Evolutionary conservation across 257 asterid genomes (phyloP).

Genomic region (Solanum chilense): DNA sequence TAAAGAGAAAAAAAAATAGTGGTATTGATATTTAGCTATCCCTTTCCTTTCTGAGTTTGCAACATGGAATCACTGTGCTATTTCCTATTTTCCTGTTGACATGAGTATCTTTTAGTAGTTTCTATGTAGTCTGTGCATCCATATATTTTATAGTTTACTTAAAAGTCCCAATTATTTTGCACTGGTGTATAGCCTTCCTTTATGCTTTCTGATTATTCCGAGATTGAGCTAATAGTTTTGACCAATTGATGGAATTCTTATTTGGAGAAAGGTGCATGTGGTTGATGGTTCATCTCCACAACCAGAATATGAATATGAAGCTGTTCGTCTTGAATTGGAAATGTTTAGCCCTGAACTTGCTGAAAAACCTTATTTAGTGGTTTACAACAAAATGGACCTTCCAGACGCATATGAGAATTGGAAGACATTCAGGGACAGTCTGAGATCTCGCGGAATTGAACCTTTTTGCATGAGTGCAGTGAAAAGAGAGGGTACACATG

Average conservation of each 20-base stretch:
- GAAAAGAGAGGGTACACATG: slow-evolving; percentile 70
- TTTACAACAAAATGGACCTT: slow-evolving; percentile 89
- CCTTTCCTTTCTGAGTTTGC: neutral
- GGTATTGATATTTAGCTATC: neutral
- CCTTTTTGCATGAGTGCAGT: slow-evolving; percentile 89
- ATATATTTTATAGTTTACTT: neutral
- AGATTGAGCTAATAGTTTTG: neutral
- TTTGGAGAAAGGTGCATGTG: slow-evolving; percentile 58
- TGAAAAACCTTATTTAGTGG: slow-evolving; percentile 79
- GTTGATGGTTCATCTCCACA: slow-evolving; percentile 92
- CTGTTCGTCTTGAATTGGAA: slow-evolving; percentile 97
- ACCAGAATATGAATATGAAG: slow-evolving; percentile 87
- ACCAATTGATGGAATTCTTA: slow-evolving; percentile 13
- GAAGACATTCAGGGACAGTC: slow-evolving; percentile 50
- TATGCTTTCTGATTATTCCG: neutral
- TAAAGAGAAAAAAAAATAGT: neutral
- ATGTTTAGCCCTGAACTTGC: slow-evolving; percentile 89
- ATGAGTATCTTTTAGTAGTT: neutral
- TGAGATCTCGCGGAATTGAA: slow-evolving; percentile 57
- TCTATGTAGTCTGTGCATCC: neutral
- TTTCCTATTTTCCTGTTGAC: neutral
- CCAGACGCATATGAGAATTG: slow-evolving; percentile 80
- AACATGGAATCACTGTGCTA: neutral
- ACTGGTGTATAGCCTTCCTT: neutral
- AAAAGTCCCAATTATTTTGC: neutral